These are phyloP conservation scores for Hypholoma sublateritium DNA, from an alignment of 768 basidiomycete species.

Conservation along the genomic window DNA sequence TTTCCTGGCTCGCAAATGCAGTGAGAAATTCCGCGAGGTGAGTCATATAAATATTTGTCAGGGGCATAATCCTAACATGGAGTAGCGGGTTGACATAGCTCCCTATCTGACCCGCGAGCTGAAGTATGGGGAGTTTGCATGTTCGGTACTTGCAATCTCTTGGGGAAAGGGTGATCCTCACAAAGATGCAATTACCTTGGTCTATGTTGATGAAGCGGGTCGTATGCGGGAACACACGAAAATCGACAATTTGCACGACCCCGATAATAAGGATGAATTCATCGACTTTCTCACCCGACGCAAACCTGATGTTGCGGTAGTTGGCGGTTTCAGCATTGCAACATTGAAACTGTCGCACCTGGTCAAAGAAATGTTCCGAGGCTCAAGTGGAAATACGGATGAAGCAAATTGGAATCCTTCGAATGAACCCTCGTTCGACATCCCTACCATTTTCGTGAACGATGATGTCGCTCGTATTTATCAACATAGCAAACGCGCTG, in stretches of 20 bases:
- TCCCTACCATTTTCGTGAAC: slow-evolving; percentile 78
- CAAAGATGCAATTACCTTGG: slow-evolving; percentile 83
- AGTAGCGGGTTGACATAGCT: slow-evolving; percentile 79
- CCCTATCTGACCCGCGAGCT: slow-evolving; percentile 66
- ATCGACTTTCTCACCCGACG: slow-evolving; percentile 78
- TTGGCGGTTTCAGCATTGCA: slow-evolving; percentile 86
- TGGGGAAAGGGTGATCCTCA: slow-evolving; percentile 96
- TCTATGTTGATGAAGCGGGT: slow-evolving; percentile 86
- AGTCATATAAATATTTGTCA: slow-evolving; percentile 20
- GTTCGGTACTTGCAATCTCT: slow-evolving; percentile 84
- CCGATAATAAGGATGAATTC: slow-evolving; percentile 70
- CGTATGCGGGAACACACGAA: slow-evolving; percentile 88
- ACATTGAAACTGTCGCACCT: slow-evolving; percentile 69
- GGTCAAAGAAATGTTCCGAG: slow-evolving; percentile 55
- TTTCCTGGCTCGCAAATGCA: slow-evolving; percentile 66
- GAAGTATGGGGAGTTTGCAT: slow-evolving; percentile 68
- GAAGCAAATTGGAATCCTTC: slow-evolving; percentile 29
- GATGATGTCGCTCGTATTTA: slow-evolving; percentile 95
- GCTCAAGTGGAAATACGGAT: slow-evolving; percentile 22
- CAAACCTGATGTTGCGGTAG: slow-evolving; percentile 83
- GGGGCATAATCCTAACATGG: slow-evolving; percentile 4
- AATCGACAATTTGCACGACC: slow-evolving; percentile 82
- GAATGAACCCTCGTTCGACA: slow-evolving; percentile 51
- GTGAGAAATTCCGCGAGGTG: slow-evolving; percentile 69
- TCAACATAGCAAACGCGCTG: slow-evolving; percentile 85